phyloP scores from a whole-genome alignment of 148 eudicot species.

The Rhododendron molle region DNA sequence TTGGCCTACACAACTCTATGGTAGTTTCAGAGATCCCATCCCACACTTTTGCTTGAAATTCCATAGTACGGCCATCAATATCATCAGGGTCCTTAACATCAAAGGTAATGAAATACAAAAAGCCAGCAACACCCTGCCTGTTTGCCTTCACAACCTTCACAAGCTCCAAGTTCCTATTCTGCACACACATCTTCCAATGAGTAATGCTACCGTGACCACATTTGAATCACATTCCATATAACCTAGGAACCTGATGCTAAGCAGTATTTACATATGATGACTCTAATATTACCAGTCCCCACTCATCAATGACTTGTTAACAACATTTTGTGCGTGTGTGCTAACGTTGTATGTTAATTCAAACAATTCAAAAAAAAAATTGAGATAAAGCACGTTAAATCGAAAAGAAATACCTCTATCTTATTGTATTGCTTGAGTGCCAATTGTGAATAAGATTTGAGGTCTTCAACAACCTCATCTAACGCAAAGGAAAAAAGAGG shows the following conservation, averaged over 20 bases:
- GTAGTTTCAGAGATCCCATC: neutral
- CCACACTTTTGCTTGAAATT: neutral
- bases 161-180: neutral
- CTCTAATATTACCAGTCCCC: too few relatives aligned
- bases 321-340: neutral
- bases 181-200: neutral
- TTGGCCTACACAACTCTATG: neutral
- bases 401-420: neutral
- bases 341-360: neutral
- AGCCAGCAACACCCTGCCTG: neutral
- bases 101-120: neutral
- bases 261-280: neutral
- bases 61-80: neutral
- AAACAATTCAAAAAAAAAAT: neutral
- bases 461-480: neutral
- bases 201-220: neutral
- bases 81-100: neutral
- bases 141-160: constrained; percentile 1
- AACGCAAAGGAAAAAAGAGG: neutral
- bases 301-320: neutral
- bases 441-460: neutral
- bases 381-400: neutral
- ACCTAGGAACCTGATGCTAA: neutral
- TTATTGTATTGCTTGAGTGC: neutral
- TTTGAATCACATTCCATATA: neutral